A percentile compares a stretch with the other conserved stretches of the same genome.
These are phyloP conservation scores for Ophiostoma australiae DNA, from an alignment of 2,329 filamentous ascomycete genomes.

Conservation along the genomic window DNA sequence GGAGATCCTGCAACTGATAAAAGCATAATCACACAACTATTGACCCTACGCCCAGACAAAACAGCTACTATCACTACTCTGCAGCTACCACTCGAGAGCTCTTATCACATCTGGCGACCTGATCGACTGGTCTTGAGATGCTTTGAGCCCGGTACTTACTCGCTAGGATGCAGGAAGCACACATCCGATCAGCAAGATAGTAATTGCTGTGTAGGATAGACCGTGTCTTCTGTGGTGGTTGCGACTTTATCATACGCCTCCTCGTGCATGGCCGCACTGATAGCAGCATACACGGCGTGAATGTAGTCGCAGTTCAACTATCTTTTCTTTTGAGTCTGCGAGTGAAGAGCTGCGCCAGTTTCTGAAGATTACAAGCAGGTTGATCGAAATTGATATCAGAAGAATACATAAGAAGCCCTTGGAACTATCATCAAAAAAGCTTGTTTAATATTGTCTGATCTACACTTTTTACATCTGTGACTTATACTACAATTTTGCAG, in stretches of 20 bases:
- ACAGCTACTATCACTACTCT: neutral
- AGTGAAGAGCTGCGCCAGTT: neutral
- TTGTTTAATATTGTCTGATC: neutral
- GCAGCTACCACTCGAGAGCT: neutral
- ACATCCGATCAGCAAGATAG: slow-evolving; percentile 11
- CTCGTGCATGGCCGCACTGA: neutral
- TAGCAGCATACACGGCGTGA: neutral
- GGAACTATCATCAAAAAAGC: neutral
- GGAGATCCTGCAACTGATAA: neutral
- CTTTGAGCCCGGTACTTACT: neutral
- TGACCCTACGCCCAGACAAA: neutral
- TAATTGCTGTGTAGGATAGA: neutral
- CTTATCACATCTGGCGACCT: neutral
- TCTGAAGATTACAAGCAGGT: neutral
- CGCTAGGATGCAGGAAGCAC: neutral
- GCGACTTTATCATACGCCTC: neutral
- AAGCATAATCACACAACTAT: neutral
- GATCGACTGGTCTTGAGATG: neutral
- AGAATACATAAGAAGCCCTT: neutral
- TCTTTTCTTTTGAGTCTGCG: neutral
- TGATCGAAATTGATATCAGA: neutral
- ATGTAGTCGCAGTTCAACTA: neutral
- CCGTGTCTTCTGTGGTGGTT: neutral
- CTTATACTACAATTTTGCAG: too few relatives aligned
- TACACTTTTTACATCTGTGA: neutral